phyloP scores from a whole-genome alignment of 2,329 filamentous ascomycete genomes.

The Fusarium globosum region DNA sequence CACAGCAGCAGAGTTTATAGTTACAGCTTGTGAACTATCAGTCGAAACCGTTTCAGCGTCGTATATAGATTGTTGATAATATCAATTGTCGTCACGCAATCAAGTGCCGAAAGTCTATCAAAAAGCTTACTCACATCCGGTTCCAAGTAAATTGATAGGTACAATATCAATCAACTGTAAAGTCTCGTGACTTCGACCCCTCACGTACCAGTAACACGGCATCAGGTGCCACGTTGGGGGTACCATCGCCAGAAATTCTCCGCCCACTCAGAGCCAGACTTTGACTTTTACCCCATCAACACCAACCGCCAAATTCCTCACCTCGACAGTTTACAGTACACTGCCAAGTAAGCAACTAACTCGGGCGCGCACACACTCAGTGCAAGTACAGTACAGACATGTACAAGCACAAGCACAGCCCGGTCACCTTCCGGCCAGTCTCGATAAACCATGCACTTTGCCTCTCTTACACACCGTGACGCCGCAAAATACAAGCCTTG shows the following conservation, averaged over 20 bases:
- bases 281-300: constrained; percentile 18
- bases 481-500: constrained; percentile 1
- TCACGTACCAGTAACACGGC: constrained; percentile 1
- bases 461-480: constrained; percentile 15
- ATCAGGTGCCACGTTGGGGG: constrained; percentile 41
- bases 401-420: background rate
- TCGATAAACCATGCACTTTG: constrained; percentile 26
- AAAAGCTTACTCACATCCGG: background rate
- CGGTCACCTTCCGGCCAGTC: constrained; percentile 17
- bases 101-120: background rate
- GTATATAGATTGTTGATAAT: background rate
- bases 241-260: constrained; percentile 15
- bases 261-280: constrained; percentile 12
- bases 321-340: constrained; percentile 10
- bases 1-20: background rate
- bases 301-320: constrained; percentile 8
- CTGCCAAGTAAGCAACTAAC: constrained; percentile 7
- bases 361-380: background rate
- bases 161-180: background rate
- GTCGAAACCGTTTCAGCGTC: background rate
- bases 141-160: background rate
- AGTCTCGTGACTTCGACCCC: constrained; percentile 8
- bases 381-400: background rate
- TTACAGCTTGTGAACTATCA: background rate
- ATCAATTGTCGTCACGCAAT: background rate